A percentile compares a stretch with the other conserved stretches of the same genome.
These are phyloP conservation scores for Chytridiales sp. DNA, from an alignment of 371 early-diverging fungal species.

Conservation along the genomic window DNA sequence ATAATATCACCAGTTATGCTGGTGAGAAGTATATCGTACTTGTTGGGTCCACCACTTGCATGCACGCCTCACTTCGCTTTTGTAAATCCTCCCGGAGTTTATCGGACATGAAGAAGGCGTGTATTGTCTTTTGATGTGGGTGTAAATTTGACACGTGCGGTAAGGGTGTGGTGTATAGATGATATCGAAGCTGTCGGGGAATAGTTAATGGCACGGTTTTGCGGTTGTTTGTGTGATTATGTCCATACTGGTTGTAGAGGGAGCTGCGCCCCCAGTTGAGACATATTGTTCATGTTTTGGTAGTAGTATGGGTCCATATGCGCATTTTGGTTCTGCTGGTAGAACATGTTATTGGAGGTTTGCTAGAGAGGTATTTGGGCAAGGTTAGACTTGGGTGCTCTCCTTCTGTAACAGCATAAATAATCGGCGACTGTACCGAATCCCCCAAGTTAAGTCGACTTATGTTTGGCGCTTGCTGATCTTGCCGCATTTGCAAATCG, in stretches of 20 bases:
- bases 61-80: slow-evolving; percentile 67
- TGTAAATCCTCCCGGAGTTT: slow-evolving; percentile 73
- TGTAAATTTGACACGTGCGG: slow-evolving; percentile 70
- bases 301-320: too few relatives aligned
- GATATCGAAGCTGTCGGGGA: slow-evolving; percentile 62
- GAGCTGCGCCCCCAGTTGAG: too few relatives aligned
- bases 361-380: too few relatives aligned
- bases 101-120: slow-evolving; percentile 82
- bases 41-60: slow-evolving; percentile 52
- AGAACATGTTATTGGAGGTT: too few relatives aligned
- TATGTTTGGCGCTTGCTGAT: too few relatives aligned
- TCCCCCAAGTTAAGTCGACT: too few relatives aligned
- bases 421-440: too few relatives aligned
- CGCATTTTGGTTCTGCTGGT: too few relatives aligned
- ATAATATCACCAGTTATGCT: slow-evolving; percentile 27
- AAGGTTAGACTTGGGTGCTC: too few relatives aligned
- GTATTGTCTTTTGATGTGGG: slow-evolving; percentile 73
- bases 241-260: not conserved
- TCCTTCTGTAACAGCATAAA: too few relatives aligned
- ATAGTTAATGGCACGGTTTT: not conserved
- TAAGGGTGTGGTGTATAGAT: slow-evolving; percentile 68
- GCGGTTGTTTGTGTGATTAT: not conserved
- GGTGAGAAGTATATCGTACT: slow-evolving; percentile 34
- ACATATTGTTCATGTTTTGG: too few relatives aligned
- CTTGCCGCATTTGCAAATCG: too few relatives aligned